A percentile compares a stretch with the other conserved stretches of the same genome.
phyloP scores from a whole-genome alignment of 306 rosid genomes.

The Fragaria vesca region DNA sequence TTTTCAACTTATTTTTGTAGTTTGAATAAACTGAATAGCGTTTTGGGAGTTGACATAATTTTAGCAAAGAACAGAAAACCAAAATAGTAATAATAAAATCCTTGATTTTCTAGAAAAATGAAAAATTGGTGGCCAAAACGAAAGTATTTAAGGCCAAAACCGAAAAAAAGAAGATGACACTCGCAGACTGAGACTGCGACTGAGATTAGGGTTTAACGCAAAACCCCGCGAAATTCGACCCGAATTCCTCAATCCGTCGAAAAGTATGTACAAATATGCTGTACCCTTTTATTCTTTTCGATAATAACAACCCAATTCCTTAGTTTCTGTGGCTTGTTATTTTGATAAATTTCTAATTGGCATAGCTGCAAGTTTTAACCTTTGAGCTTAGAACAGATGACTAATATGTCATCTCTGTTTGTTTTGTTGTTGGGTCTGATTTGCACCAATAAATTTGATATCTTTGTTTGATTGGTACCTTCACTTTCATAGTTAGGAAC shows the following conservation, averaged over 20 bases:
- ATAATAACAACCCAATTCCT: neutral
- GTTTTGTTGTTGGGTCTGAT: neutral
- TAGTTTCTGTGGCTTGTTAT: neutral
- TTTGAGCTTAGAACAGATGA: neutral
- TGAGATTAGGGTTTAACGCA: neutral
- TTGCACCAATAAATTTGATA: neutral
- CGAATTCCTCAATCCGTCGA: neutral
- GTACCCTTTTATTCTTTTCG: neutral
- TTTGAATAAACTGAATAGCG: no score
- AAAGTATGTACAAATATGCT: neutral
- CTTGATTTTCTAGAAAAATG: no score
- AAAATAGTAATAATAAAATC: no score
- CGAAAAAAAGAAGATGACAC: neutral
- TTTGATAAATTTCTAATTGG: neutral
- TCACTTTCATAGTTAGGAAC: neutral
- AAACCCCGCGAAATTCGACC: neutral
- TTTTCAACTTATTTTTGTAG: no score
- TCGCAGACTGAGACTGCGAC: neutral
- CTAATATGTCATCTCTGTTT: neutral
- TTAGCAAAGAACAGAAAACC: no score
- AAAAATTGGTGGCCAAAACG: no score
- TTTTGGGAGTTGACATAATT: no score
- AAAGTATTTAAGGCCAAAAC: neutral
- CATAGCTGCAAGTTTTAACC: neutral
- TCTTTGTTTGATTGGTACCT: neutral